phyloP scores from a whole-genome alignment of 2,329 filamentous ascomycete genomes.

The Colletotrichum sp. region DNA sequence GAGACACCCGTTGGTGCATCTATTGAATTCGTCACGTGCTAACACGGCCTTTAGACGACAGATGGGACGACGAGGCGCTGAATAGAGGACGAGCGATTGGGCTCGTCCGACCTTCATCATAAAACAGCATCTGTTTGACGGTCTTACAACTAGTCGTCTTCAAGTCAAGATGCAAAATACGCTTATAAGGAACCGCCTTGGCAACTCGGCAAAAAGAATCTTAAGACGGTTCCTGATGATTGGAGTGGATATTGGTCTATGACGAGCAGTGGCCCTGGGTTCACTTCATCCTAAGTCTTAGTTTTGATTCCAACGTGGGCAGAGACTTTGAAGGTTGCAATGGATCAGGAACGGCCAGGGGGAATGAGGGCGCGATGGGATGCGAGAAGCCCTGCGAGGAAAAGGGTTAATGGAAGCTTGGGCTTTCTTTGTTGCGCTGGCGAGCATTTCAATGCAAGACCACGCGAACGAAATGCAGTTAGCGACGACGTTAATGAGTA shows the following conservation, averaged over 20 bases:
- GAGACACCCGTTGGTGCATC: background rate
- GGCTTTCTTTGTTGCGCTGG: background rate
- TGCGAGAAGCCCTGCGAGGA: background rate
- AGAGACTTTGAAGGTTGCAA: background rate
- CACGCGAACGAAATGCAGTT: background rate
- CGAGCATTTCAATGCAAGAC: background rate
- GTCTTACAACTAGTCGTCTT: background rate
- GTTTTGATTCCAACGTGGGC: background rate
- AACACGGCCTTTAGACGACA: background rate
- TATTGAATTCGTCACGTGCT: background rate
- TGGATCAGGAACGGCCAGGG: background rate
- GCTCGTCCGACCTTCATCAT: background rate
- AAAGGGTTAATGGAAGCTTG: slow-evolving; percentile 1
- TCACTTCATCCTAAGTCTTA: background rate
- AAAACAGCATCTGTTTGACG: background rate
- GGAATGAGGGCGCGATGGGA: background rate
- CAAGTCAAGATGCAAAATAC: background rate
- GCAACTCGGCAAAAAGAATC: background rate
- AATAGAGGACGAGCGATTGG: background rate
- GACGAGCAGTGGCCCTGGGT: background rate
- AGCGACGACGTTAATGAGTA: background rate
- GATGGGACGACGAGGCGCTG: background rate
- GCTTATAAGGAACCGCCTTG: background rate
- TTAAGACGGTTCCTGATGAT: background rate
- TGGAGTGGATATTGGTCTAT: background rate